Conservation (phyloP, 192 early-diverging fungal species). For the Podila epigama region DNA sequence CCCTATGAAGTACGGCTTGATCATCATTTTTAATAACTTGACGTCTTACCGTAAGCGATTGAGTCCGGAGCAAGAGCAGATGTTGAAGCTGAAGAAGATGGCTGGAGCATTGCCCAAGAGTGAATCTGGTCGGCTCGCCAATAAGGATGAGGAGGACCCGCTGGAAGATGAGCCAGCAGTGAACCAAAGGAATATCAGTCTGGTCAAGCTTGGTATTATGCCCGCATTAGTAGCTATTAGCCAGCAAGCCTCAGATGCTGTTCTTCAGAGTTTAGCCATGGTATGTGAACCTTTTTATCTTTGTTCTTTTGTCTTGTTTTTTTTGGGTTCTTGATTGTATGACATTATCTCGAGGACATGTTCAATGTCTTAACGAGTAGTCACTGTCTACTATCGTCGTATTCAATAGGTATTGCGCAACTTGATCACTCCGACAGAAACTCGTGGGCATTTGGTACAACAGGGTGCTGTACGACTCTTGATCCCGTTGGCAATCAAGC, state of each 20-base stretch:
- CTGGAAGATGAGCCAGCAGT: conserved; percentile 70
- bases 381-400: too few relatives aligned
- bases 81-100: conserved; percentile 77
- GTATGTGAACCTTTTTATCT: too few relatives aligned
- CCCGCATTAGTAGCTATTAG: conserved; percentile 60
- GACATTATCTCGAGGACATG: too few relatives aligned
- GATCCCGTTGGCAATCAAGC: conserved; percentile 55
- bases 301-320: too few relatives aligned
- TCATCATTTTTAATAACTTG: conserved; percentile 79
- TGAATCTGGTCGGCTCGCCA: conserved; percentile 40
- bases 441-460: conserved; percentile 82
- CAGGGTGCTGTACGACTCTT: conserved; percentile 79
- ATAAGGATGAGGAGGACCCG: conserved; percentile 57
- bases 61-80: conserved; percentile 81
- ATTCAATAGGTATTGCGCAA: conserved; percentile 65
- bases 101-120: conserved; percentile 49
- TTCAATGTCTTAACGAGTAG: too few relatives aligned
- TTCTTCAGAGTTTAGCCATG: conserved; percentile 65
- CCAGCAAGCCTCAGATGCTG: conserved; percentile 61
- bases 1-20: conserved; percentile 74
- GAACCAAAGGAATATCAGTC: conserved; percentile 55
- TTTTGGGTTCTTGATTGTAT: too few relatives aligned
- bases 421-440: conserved; percentile 70
- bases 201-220: conserved; percentile 69
- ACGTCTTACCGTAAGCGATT: conserved; percentile 73